Base-by-base conservation (phyloP, 768 basidiomycete genomes). In the Megacollybia marginata region DNA sequence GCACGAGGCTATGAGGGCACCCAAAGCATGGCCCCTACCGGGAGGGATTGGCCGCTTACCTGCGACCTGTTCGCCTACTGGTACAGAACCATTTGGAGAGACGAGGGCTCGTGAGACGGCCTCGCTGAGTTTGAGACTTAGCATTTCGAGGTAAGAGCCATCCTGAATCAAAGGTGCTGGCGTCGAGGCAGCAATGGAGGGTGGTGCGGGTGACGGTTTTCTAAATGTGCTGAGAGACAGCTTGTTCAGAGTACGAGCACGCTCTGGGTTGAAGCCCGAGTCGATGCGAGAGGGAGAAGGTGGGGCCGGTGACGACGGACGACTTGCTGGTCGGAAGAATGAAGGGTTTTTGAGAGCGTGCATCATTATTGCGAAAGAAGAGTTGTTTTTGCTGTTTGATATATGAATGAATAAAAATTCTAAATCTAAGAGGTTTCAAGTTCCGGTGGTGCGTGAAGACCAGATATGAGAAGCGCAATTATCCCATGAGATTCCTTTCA, bases 41-140 rank as follows among this genome's bases (percentile, higher is more conserved):
- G 71, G 55, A n/a, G 89, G 88, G 53, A 91, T 77, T 11, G 86
- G 82, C 33, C 80, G 76, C 57, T 76, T 85, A 23, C 88, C 87
- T 42, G 68, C 67, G n/a, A 87, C 62, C 36, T 73, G 63, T 52
- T 88, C 87, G 49, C 63, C 65, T 10, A 71, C 63, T 44, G 65
- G 55, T 15, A 74, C 73, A 18, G 82, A 71, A 23, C 82, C 80
- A 2, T 71, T 58, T 12, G 87, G 84, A 55, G 83, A 83, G 18
- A 76, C 72, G 46, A 91, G 70, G 3, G 87, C 83, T 65, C 78
- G 87, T 48, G 86, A 85, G 12, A 88, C 85, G 0, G 85, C 87
- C 64, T 92, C 89, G 59, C 83, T 88, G 42, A 92, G 70, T 60
- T 85, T 88, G 49, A 89, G 70, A 56, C 82, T 75, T 42, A 91